These are phyloP conservation scores for Takakia lepidozioides DNA, from an alignment of 225 moss, liverwort and hornwort genomes.

Conservation along the genomic window DNA sequence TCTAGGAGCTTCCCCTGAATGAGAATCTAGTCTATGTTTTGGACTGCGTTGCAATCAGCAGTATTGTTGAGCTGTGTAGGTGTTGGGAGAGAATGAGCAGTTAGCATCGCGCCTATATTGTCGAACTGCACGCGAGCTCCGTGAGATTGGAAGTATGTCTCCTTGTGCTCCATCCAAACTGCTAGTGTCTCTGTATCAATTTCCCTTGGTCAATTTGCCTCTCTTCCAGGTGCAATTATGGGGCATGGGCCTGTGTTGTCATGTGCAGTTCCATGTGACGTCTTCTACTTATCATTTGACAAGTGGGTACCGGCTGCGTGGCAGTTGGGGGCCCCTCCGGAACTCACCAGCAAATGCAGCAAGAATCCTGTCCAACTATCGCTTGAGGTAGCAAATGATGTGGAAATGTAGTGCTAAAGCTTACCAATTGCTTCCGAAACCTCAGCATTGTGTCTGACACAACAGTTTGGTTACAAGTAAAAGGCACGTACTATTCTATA, in stretches of 20 bases:
- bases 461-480: too few species aligned
- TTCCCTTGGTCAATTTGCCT: not conserved
- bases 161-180: too few species aligned
- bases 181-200: not conserved
- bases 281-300: conserved; percentile 46
- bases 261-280: conserved; percentile 46
- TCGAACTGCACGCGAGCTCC: conserved; percentile 45
- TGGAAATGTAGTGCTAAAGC: too few species aligned
- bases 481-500: too few species aligned
- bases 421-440: too few species aligned
- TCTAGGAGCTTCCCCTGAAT: too few species aligned
- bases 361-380: conserved; percentile 20
- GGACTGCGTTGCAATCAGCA: too few species aligned
- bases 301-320: conserved; percentile 35
- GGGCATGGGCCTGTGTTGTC: conserved; percentile 6
- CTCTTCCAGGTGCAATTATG: not conserved
- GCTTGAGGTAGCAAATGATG: too few species aligned
- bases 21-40: too few species aligned
- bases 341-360: conserved; percentile 15
- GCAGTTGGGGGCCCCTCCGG: conserved; percentile 8
- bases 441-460: too few species aligned
- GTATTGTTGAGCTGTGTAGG: too few species aligned
- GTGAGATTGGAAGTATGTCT: conserved; percentile 46
- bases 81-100: conserved; percentile 41
- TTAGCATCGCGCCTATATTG: conserved; percentile 39